Base-by-base conservation (phyloP, 306 rosid species). In the Medicago arabica region DNA sequence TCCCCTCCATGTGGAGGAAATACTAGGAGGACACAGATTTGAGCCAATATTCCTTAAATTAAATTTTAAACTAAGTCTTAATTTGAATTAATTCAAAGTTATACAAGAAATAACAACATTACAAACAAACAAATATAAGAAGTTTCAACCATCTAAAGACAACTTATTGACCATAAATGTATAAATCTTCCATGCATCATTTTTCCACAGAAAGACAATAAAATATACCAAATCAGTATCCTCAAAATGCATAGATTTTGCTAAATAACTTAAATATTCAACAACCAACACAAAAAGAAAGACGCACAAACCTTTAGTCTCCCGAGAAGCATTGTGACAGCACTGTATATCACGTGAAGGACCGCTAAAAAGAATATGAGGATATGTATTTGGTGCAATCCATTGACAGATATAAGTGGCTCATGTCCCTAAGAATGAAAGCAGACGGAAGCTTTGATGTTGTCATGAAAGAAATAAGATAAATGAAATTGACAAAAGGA, bases 301-400 rank as follows among this genome's bases (percentile, higher is more conserved):
- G 15, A 18, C 4, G 49, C 49, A 17, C 59, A 47, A 68, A 96
- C 99, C 98, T 96, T 96, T 38, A 96, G 86, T 82, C 98, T 92
- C 70, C 99, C 99, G 16, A 96, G 99, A 88, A 96, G 85, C 99
- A 96, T 96, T 63, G 98, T 92, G 85, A 92, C 70, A 68, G 89
- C 91, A 75, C 97, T 96, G 83, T 88, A 96, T 57, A 87, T 15
- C 72, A 96, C 98, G 18, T 96, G 99, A 80, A 96, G 87, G 62
- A 87, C 79, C 10, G 99, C 99, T 74, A 96, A 87, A 89, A 96
- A 96, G 87, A 96, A 96, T 34, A 96, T 88, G 76, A 96, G 96
- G 70, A 96, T 89, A 90, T 96, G 99, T 58, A 96, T 68, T 74
- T 96, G 96, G 89, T 96, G 99, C 89, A 96, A 81, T 71, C 96